Evolutionary conservation across 2,329 filamentous ascomycete species (phyloP), one percentile per base, ranked within the genome.

Genomic region (Epichloe festucae): DNA sequence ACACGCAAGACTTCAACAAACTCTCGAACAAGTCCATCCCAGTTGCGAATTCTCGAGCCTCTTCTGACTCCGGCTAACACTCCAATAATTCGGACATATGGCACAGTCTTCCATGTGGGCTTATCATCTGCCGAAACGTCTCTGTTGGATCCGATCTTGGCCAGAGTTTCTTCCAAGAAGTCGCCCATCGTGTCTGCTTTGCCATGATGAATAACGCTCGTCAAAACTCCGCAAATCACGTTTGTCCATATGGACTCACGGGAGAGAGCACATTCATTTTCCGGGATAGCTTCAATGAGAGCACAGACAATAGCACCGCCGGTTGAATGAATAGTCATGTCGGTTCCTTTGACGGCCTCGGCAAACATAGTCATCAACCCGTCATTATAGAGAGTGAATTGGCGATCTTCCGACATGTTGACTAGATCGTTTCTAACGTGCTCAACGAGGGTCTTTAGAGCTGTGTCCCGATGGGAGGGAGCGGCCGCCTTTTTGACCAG

Each of bases 331-430:
- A 84, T 67, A 1, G 72, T 74, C 47, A 74, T 61, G 2, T 81
- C 79, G 14, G 80, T 75, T 15, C 80, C 77, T 65, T 85, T 84
- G 59, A 80, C 76, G 8, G 90, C 84, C 66, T 97, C 91, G 4
- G 89, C 83, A 61, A 96, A 88, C 74, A 97, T 84, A 17, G 82
- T 87, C 88, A 95, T 96, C 45, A 96, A 68, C 51, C 91, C 93
- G 63, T 94, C 83, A 56, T 85, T 84, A 64, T 95, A 95, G 14
- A 89, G 74, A 12, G 74, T 72, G 54, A 79, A 79, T 54, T 83
- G 77, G 41, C 75, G 75, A 12, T 75, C 73, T n/a, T 73, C 75
- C 35, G 67, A 68, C 50, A 73, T 67, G 38, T 69, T 71, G 48
- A 75, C 58, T 48, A 95, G 72, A 61, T 95, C 88, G 11, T 79